Evolutionary conservation across 805 yeast species (phyloP), one percentile per base, ranked within the genome.

Genomic region (Myxozyma udenii): DNA sequence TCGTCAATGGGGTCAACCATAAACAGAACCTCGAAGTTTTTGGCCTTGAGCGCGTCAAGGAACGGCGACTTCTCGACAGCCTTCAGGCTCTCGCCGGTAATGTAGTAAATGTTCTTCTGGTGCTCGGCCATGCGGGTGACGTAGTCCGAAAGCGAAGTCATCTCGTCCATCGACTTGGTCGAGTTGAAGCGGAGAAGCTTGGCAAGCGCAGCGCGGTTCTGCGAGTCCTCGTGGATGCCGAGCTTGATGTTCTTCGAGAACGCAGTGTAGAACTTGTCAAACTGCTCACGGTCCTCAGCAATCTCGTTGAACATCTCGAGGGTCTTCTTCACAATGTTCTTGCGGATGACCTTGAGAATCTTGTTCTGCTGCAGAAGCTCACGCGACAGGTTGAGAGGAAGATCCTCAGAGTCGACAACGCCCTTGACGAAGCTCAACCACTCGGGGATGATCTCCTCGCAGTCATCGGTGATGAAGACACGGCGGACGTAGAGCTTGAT

Each of bases 341-440:
- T 93, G 81, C 95, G 89, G 73, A 93, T 93, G 62, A 93, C 98
- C 86, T 93, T 93, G 78, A 93, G 83, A 75, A 93, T 93, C 87
- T 93, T 93, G 88, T 93, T 93, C 79, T 93, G 99, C 79, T 93
- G 99, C 72, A 93, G 83, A 86, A 95, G 86, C 79, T 93, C 99
- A 87, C 99, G 91, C 67, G 98, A 93, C 78, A 93, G 82, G 91
- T 93, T 93, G 76, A 93, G 85, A 75, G 99, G 99, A 75, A 93
- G 81, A 77, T 93, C 99, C 80, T 93, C 98, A 66, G 97, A 88
- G 79, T 93, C 99, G 61, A 93, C 99, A 74, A 93, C 99, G 84
- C 99, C 99, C 78, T 80, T 90, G 68, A 93, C 87, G 75, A 93
- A 93, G 51, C 89, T 78, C 72, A 93, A 83, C 98, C 98, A 93